Evolutionary conservation across 176 grass and related monocot species (phyloP), one percentile per base, ranked within the genome.

Genomic region (sorghum (Sorghum bicolor)): DNA sequence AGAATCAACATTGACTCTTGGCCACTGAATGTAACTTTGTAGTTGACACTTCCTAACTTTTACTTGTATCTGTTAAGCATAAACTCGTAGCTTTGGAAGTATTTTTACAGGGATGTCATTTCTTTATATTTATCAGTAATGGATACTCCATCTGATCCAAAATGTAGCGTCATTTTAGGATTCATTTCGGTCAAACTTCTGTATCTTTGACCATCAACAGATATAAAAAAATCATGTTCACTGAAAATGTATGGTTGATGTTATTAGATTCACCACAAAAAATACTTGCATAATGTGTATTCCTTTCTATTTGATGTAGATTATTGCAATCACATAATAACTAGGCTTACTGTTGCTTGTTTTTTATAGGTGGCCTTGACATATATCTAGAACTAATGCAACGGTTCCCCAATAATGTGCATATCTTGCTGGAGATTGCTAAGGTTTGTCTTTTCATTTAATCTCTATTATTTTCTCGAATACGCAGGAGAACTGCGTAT

Each of bases 391-490:
- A 99, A 82, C 72, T 99, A 83, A 75, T 92, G 83, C 92, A 92
- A 68, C 83, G 93, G 20, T 99, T 92, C 89, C 93, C 96, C 53
- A 99, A 90, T 69, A 99, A 99, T 76, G 87, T 95, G 69, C 93
- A 95, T 84, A 90, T 98, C 73, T 87, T 98, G 65, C 53, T 98
- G 80, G 96, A 98, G 92, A 90, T 93, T 81, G 93, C 93, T 75
- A 95, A 94, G 93, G 96, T 98, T 57, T 88, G 15, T 77, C 29
- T 89, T 84, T 74, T 74, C 17, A 62, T 20, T 6, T 77, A n/a
- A 63, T 61, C n/a, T 61, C 10, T 62, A 4, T 41, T 68, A 3
- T 12, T n/a, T n/a, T n/a, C n/a, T n/a, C n/a, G n/a, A n/a, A n/a
- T n/a, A n/a, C n/a, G n/a, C n/a, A n/a, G n/a, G n/a, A n/a, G n/a